These are phyloP conservation scores for Clonostachys solani DNA, from an alignment of 2,329 filamentous ascomycete species.

Conservation along the genomic window DNA sequence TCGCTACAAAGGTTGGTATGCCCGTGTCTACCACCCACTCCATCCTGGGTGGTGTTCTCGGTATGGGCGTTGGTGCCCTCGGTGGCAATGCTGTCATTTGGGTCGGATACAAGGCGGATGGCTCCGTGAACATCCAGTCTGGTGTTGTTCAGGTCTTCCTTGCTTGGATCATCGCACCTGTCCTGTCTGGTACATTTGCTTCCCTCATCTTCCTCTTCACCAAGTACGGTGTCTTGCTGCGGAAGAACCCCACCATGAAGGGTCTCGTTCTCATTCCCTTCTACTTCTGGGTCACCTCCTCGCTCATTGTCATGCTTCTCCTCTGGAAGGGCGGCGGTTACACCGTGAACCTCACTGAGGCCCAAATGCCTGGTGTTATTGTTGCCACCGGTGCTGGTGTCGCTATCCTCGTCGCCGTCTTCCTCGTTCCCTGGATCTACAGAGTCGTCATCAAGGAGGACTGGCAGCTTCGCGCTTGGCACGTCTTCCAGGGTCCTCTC, in stretches of 20 bases:
- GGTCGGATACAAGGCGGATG: conserved; percentile 35
- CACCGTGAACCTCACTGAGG: conserved; percentile 39
- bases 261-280: conserved; percentile 49
- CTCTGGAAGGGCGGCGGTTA: conserved; percentile 48
- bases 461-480: conserved; percentile 52
- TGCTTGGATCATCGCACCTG: conserved; percentile 57
- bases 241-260: conserved; percentile 45
- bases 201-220: conserved; percentile 51
- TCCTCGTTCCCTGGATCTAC: conserved; percentile 57
- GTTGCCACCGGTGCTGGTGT: conserved; percentile 46
- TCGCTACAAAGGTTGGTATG: conserved; percentile 48
- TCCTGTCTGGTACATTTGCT: conserved; percentile 47
- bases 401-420: conserved; percentile 41
- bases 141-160: conserved; percentile 46
- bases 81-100: conserved; percentile 49
- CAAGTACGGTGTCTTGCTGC: conserved; percentile 51
- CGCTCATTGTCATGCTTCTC: conserved; percentile 56
- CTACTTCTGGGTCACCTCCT: conserved; percentile 52
- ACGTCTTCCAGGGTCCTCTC: conserved; percentile 48
- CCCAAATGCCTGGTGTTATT: conserved; percentile 47
- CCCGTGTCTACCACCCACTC: conserved; percentile 61
- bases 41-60: conserved; percentile 54
- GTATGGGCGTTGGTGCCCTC: conserved; percentile 52
- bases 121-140: conserved; percentile 17
- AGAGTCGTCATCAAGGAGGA: conserved; percentile 55